Evolutionary conservation across 257 asterid species (phyloP).

Genomic region (Verbena officinalis): DNA sequence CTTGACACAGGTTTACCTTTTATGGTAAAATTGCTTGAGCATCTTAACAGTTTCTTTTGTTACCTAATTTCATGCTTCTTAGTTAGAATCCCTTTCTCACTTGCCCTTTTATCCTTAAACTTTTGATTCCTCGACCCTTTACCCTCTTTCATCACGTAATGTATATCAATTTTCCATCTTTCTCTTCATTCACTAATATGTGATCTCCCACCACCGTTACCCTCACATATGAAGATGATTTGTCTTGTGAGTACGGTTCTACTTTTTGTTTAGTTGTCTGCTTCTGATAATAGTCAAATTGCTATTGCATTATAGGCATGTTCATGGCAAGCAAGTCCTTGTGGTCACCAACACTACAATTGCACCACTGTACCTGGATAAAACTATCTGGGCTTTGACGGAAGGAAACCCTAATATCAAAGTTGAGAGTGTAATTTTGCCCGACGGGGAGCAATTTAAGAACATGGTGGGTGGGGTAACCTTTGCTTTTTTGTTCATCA

Average conservation of each 20-base stretch:
- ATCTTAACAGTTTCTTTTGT: too few species aligned
- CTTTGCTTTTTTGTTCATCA: conserved; percentile 4
- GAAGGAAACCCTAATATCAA: conserved; percentile 76
- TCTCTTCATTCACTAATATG: too few species aligned
- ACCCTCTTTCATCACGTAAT: neutral
- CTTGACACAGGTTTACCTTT: neutral
- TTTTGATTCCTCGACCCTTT: neutral
- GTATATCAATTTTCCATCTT: too few species aligned
- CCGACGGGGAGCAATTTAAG: conserved; percentile 93
- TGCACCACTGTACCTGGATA: conserved; percentile 87
- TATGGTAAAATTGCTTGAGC: too few species aligned
- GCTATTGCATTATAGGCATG: conserved; percentile 60
- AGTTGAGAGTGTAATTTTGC: conserved; percentile 87
- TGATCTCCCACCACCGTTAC: too few species aligned
- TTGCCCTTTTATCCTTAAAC: neutral
- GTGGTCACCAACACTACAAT: conserved; percentile 91
- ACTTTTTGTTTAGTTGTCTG: neutral
- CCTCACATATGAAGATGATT: neutral
- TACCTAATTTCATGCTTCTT: too few species aligned
- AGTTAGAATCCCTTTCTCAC: too few species aligned
- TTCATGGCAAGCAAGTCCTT: conserved; percentile 94
- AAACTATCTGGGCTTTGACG: conserved; percentile 79
- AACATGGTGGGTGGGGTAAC: conserved; percentile 78
- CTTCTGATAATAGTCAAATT: conserved; percentile 23
- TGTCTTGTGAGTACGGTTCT: conserved; percentile 1